phyloP scores from a whole-genome alignment of 371 early-diverging fungal species.

The Mortierella sp. region DNA sequence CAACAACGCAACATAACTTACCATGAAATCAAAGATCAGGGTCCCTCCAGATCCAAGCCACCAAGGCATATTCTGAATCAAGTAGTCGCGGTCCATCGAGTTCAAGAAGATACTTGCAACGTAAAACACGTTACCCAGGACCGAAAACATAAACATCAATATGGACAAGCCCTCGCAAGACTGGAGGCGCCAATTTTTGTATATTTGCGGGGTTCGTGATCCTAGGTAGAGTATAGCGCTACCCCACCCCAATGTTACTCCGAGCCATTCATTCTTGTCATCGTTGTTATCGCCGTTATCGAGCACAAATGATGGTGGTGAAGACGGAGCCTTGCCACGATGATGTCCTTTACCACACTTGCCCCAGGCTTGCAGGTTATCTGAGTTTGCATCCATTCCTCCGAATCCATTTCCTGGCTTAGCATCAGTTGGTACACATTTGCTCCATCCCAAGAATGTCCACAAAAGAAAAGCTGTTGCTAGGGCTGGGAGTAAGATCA shows the following conservation, averaged over 20 bases:
- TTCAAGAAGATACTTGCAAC: constrained; percentile 62
- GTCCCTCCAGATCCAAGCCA: constrained; percentile 60
- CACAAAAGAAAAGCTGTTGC: constrained; percentile 17
- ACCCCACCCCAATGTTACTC: constrained; percentile 26
- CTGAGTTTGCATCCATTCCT: too few relatives aligned
- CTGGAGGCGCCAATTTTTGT: constrained; percentile 76
- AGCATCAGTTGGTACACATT: background rate
- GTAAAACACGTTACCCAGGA: constrained; percentile 84
- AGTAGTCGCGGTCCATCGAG: constrained; percentile 55
- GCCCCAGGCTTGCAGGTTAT: background rate
- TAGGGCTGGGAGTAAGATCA: constrained; percentile 13
- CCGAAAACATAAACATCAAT: constrained; percentile 84
- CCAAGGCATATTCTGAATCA: constrained; percentile 67
- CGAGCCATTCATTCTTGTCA: background rate
- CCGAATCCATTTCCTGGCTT: too few relatives aligned
- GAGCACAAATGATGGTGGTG: too few relatives aligned
- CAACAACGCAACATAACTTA: constrained; percentile 5
- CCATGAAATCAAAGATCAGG: constrained; percentile 62
- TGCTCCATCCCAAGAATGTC: constrained; percentile 1
- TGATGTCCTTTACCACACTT: too few relatives aligned
- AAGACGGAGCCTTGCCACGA: too few relatives aligned
- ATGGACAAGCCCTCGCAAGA: constrained; percentile 82
- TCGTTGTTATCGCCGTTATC: constrained; percentile 5
- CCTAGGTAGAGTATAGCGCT: constrained; percentile 50
- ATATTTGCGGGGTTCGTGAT: constrained; percentile 85